Base-by-base conservation (phyloP, 1,139 yeast species). In the Hyphopichia wangnamkhiaoensis region DNA sequence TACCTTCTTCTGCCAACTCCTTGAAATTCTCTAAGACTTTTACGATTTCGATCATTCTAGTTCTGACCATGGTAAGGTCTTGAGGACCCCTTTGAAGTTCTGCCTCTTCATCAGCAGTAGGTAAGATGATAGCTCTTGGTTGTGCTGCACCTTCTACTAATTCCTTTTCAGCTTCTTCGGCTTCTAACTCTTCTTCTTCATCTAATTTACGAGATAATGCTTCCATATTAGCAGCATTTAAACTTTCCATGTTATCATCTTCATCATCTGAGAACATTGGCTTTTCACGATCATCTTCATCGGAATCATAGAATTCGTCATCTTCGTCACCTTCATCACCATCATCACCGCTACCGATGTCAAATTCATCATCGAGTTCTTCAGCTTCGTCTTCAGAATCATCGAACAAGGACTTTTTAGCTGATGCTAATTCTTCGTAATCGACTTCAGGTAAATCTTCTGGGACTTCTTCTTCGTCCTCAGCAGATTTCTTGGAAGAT, bases 1-100 rank as follows among this genome's bases (percentile, higher is more conserved):
- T 81, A 10, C 95, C 96, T 57, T 82, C 93, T 59, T 90, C 96
- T 14, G 93, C 87, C 53, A 90, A 63, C 35, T 74, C 84, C 57
- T 84, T 84, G 68, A 91, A 90, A 64, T 93, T 89, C 61, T 91
- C 98, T 53, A 94, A 76, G n/a, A 93, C 97, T 63, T 91, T 91
- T 38, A 90, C 94, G 45, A 94, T 80, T 70, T 94, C 98, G 50
- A 93, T 81, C 84, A 94, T 91, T 66, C 99, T 80, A 18, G 97
- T 88, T 65, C 98, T 82, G 14, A 88, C 78, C 55, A 87, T 74
- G 9, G 90, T 85, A 39, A 91, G 75, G 58, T 91, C 96, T 53
- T 80, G 80, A 32, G 87, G 84, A 18, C 77, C 80, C 14, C 61
- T 59, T 16, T 64, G 67, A 40, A 73, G 66, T 37, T 71, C 71